Evolutionary conservation across 2,329 filamentous ascomycete genomes (phyloP).

Genomic region (Aspergillus sp.): DNA sequence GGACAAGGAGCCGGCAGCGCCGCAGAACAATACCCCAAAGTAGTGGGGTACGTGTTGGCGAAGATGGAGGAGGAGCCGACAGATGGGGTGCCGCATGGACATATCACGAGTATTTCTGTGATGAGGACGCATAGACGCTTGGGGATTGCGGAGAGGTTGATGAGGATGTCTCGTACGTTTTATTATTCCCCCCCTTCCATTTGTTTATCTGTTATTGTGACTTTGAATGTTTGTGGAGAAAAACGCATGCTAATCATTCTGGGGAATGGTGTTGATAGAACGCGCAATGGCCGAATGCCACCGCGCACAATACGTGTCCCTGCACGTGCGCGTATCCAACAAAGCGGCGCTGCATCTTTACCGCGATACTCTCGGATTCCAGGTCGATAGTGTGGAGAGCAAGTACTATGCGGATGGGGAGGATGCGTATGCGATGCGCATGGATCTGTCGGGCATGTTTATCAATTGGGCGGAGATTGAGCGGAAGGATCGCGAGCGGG

Average conservation of each 20-base stretch:
- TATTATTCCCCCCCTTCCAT: neutral
- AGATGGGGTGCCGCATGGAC: slow-evolving; percentile 88
- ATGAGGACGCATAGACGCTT: slow-evolving; percentile 93
- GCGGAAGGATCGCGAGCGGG: slow-evolving; percentile 39
- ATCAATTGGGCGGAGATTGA: slow-evolving; percentile 51
- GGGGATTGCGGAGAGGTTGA: slow-evolving; percentile 94
- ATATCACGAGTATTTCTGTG: slow-evolving; percentile 92
- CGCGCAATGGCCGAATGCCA: slow-evolving; percentile 97
- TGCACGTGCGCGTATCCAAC: slow-evolving; percentile 95
- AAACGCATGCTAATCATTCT: slow-evolving; percentile 1
- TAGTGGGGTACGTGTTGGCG: slow-evolving; percentile 97
- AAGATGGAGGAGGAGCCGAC: slow-evolving; percentile 99
- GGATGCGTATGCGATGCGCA: slow-evolving; percentile 91
- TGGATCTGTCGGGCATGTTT: slow-evolving; percentile 66
- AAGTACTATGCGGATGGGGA: slow-evolving; percentile 87
- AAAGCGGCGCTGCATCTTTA: slow-evolving; percentile 88
- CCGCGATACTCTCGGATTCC: slow-evolving; percentile 86
- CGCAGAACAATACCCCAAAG: slow-evolving; percentile 75
- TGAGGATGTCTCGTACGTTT: slow-evolving; percentile 85
- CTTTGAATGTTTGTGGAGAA: neutral
- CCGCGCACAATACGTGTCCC: slow-evolving; percentile 84
- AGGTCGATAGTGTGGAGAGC: slow-evolving; percentile 67
- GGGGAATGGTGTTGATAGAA: slow-evolving; percentile 56
- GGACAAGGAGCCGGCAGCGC: slow-evolving; percentile 21
- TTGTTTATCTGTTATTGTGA: too few relatives aligned